Conservation (phyloP, 2,329 filamentous ascomycete genomes). For the Cordyceps militaris region DNA sequence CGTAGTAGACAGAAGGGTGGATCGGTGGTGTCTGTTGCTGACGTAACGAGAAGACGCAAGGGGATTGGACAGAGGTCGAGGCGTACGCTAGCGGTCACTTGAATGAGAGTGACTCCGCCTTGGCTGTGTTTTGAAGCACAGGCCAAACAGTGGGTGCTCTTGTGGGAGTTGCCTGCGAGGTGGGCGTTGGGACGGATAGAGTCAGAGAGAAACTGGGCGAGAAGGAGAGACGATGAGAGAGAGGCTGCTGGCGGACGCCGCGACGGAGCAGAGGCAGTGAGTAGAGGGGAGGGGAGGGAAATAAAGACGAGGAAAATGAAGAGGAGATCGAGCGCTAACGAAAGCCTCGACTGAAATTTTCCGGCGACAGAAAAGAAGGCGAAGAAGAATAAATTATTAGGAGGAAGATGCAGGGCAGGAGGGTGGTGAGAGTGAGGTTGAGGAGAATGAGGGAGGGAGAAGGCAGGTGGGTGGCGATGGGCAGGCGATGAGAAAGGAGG, state of each 20-base stretch:
- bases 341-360: slow-evolving; percentile 35
- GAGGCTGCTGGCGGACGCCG: background rate
- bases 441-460: slow-evolving; percentile 15
- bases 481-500: slow-evolving; percentile 4
- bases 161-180: slow-evolving; percentile 13
- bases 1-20: slow-evolving; percentile 12
- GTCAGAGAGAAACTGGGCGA: background rate
- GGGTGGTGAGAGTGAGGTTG: slow-evolving; percentile 10
- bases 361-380: slow-evolving; percentile 16
- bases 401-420: slow-evolving; percentile 14
- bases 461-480: slow-evolving; percentile 9
- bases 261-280: background rate
- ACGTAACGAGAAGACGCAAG: slow-evolving; percentile 25
- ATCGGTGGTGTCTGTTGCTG: slow-evolving; percentile 22
- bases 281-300: background rate
- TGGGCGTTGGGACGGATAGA: background rate
- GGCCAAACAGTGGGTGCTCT: slow-evolving; percentile 5
- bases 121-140: slow-evolving; percentile 6
- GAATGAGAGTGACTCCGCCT: slow-evolving; percentile 8
- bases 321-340: slow-evolving; percentile 39
- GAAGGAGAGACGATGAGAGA: background rate
- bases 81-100: slow-evolving; percentile 2
- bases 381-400: slow-evolving; percentile 17
- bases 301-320: slow-evolving; percentile 11
- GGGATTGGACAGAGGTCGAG: slow-evolving; percentile 3